These are phyloP conservation scores for Schizophyllum amplum DNA, from an alignment of 1,284 basidiomycete genomes.

Conservation along the genomic window DNA sequence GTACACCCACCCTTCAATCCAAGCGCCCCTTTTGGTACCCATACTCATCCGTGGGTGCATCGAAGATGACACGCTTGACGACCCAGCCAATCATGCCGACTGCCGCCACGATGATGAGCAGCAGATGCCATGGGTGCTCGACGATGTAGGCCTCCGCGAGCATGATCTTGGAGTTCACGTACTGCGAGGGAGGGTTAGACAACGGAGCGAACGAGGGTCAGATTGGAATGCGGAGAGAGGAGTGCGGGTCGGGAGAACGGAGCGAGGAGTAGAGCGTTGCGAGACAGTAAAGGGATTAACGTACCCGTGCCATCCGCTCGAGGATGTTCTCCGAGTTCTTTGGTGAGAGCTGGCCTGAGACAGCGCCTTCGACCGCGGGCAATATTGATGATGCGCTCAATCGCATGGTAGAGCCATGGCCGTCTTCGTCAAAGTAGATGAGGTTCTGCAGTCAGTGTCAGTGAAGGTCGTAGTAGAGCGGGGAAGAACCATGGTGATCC, in stretches of 20 bases:
- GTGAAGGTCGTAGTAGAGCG: conserved; percentile 7
- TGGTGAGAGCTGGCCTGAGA: conserved; percentile 43
- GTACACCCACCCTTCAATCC: too few species aligned
- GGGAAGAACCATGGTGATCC: too few species aligned
- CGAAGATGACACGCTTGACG: neutral
- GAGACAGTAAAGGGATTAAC: conserved; percentile 18
- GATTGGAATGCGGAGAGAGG: too few species aligned
- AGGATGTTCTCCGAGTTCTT: conserved; percentile 65
- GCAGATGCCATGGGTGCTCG: conserved; percentile 28
- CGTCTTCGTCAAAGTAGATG: conserved; percentile 59
- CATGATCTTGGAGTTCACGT: conserved; percentile 41
- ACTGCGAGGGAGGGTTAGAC: conserved; percentile 25
- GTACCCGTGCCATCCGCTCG: conserved; percentile 60
- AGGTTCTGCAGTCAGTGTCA: conserved; percentile 41
- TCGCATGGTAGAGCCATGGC: conserved; percentile 40
- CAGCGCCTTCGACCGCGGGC: conserved; percentile 62
- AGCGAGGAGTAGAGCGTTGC: neutral
- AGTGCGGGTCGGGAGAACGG: too few species aligned
- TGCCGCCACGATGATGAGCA: conserved; percentile 21
- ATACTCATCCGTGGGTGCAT: neutral
- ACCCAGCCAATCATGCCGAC: conserved; percentile 15
- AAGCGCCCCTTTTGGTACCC: neutral
- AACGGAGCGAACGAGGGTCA: neutral
- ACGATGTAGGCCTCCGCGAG: conserved; percentile 35
- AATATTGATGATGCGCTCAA: conserved; percentile 55